Conservation (phyloP, 441 rosid genomes). For the Erysimum cheiri region DNA sequence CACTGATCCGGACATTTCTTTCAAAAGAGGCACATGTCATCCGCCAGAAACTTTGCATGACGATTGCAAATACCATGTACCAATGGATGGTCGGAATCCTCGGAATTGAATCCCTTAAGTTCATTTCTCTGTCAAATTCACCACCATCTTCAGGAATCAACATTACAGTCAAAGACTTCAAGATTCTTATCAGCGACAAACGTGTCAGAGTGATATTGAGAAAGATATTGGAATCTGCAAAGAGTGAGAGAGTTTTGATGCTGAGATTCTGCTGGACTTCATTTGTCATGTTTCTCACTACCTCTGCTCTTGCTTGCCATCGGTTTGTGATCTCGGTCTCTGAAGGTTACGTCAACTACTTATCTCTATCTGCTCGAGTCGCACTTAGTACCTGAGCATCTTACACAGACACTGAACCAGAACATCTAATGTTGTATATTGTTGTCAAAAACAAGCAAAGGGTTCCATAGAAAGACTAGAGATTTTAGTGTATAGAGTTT, state of each 20-base stretch:
- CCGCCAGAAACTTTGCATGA: slow-evolving; percentile 66
- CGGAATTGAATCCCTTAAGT: slow-evolving; percentile 40
- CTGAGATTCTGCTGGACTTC: slow-evolving; percentile 70
- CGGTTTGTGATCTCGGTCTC: slow-evolving; percentile 62
- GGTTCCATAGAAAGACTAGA: slow-evolving; percentile 21
- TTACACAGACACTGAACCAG: background rate
- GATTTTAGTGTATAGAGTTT: slow-evolving; percentile 25
- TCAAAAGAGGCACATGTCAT: slow-evolving; percentile 71
- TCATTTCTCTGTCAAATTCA: slow-evolving; percentile 44
- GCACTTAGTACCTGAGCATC: slow-evolving; percentile 58
- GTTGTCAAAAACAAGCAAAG: slow-evolving; percentile 9
- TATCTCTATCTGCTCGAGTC: slow-evolving; percentile 55
- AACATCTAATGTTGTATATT: slow-evolving; percentile 32
- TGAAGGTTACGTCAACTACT: slow-evolving; percentile 52
- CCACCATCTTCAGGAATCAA: slow-evolving; percentile 51
- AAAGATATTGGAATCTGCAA: slow-evolving; percentile 58
- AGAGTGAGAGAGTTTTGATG: slow-evolving; percentile 64
- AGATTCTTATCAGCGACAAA: slow-evolving; percentile 59
- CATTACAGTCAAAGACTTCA: slow-evolving; percentile 50
- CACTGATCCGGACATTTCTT: slow-evolving; percentile 68
- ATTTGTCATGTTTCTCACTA: slow-evolving; percentile 57
- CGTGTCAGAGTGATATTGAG: slow-evolving; percentile 67
- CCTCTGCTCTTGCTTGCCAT: slow-evolving; percentile 72
- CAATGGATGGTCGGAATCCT: slow-evolving; percentile 60
- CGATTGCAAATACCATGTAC: slow-evolving; percentile 62